phyloP scores from a whole-genome alignment of 306 rosid species.

The Quercus suber region DNA sequence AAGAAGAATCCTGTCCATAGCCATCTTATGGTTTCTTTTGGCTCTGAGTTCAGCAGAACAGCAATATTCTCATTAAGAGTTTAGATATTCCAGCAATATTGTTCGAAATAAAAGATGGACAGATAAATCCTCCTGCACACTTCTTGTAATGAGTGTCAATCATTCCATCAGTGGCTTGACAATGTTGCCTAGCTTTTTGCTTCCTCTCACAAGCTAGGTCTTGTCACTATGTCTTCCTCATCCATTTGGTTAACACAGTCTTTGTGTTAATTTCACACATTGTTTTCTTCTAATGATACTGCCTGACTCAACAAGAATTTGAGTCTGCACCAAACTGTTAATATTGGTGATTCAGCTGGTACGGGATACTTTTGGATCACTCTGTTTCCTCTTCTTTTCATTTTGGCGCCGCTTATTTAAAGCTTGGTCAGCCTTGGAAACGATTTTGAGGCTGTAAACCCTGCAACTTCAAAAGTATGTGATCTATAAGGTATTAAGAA shows the following conservation, averaged over 20 bases:
- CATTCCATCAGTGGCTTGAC: background rate
- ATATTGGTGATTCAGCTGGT: conserved; percentile 17
- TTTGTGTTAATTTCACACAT: background rate
- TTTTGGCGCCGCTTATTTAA: conserved; percentile 39
- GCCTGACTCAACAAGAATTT: background rate
- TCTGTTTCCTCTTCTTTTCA: conserved; percentile 39
- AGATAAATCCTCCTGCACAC: background rate
- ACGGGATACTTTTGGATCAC: conserved; percentile 20
- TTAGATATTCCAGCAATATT: background rate
- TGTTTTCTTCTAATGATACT: background rate
- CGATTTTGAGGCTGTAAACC: conserved; percentile 81
- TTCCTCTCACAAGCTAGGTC: background rate
- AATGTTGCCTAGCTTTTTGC: background rate
- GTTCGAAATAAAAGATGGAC: background rate
- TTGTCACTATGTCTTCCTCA: background rate
- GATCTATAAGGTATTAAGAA: conserved; percentile 72
- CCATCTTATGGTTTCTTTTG: background rate
- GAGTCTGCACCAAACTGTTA: conserved; percentile 17
- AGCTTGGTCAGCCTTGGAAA: conserved; percentile 69
- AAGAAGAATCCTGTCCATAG: background rate
- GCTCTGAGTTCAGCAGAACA: background rate
- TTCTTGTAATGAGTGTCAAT: too few species aligned
- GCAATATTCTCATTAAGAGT: background rate
- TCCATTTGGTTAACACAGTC: background rate
- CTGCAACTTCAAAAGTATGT: conserved; percentile 61